Evolutionary conservation across 2,329 filamentous ascomycete species (phyloP), one percentile per base, ranked within the genome.

Genomic region (Colletotrichum abscissum): DNA sequence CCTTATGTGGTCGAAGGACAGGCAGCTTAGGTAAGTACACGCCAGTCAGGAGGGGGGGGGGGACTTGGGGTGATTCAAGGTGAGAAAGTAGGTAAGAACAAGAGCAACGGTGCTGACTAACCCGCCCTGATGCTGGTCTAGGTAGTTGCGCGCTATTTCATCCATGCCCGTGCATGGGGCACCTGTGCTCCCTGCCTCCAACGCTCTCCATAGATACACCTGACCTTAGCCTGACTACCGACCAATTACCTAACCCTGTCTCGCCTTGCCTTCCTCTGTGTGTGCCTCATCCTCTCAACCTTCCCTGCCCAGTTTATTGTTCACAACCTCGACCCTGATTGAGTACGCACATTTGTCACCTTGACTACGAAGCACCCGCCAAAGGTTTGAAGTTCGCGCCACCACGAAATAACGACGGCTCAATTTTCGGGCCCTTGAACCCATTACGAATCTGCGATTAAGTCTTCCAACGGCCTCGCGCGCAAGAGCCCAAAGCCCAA

Each of bases 211-310:
- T 49, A 35, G 12, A 16, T 19, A 22, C 19, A 49, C 42, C 42
- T 49, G 9, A n/a, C 42, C 42, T 49, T 49, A 49, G 42, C 42
- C 42, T 22, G 19, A 49, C 42, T 49, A 22, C 42, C 42, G 19
- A 22, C 42, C 42, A 49, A 49, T 49, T 56, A 26, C 62, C 62
- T 42, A 19, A 33, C 63, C 52, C 55, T 56, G 63, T 63, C 46
- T 54, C 46, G 46, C 52, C 63, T 65, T 56, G 63, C 63, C 49
- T 57, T 24, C 30, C 30, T 56, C 46, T 55, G 24, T 30, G 55
- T 28, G 55, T 38, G 62, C 49, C 62, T 54, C n/a, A 57, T 35
- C 52, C 52, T 65, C 54, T 65, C 54, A 56, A 57, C 63, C 52
- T 65, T 56, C 8, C 49, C 28, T 64, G 22, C 49, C 28, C 55